These are phyloP conservation scores for Aleurites moluccanus DNA, from an alignment of 441 rosid genomes.

Conservation along the genomic window DNA sequence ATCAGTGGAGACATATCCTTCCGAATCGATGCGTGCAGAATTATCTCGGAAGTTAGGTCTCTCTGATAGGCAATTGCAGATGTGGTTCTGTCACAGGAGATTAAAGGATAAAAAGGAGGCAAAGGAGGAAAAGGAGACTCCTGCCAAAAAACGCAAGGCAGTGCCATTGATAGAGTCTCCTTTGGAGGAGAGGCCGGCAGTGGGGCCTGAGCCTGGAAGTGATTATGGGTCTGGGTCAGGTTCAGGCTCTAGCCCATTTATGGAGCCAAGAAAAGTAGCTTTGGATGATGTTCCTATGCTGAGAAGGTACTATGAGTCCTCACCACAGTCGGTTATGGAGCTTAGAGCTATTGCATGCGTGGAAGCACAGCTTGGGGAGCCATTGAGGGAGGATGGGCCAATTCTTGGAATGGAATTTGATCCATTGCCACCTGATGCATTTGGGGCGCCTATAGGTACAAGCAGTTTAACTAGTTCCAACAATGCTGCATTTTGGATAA, in stretches of 20 bases:
- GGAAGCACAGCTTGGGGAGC: slow-evolving; percentile 94
- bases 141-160: slow-evolving; percentile 48
- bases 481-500: slow-evolving; percentile 7
- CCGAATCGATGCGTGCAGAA: slow-evolving; percentile 73
- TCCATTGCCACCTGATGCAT: slow-evolving; percentile 96
- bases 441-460: slow-evolving; percentile 81
- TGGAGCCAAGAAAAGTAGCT: slow-evolving; percentile 50
- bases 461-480: slow-evolving; percentile 10
- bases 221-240: slow-evolving; percentile 64
- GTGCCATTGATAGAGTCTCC: slow-evolving; percentile 45
- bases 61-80: slow-evolving; percentile 97
- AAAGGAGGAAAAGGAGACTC: slow-evolving; percentile 50
- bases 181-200: slow-evolving; percentile 37
- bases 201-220: slow-evolving; percentile 43
- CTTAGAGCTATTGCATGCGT: slow-evolving; percentile 84
- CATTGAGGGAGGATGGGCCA: slow-evolving; percentile 96
- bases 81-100: slow-evolving; percentile 99
- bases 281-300: slow-evolving; percentile 44
- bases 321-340: slow-evolving; percentile 61
- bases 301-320: slow-evolving; percentile 60
- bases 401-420: slow-evolving; percentile 97
- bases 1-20: slow-evolving; percentile 87
- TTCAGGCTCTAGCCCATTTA: slow-evolving; percentile 65
- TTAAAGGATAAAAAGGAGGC: slow-evolving; percentile 76
- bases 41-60: slow-evolving; percentile 83